phyloP scores from a whole-genome alignment of 2,329 filamentous ascomycete genomes.

The Akanthomyces uredinophilus region DNA sequence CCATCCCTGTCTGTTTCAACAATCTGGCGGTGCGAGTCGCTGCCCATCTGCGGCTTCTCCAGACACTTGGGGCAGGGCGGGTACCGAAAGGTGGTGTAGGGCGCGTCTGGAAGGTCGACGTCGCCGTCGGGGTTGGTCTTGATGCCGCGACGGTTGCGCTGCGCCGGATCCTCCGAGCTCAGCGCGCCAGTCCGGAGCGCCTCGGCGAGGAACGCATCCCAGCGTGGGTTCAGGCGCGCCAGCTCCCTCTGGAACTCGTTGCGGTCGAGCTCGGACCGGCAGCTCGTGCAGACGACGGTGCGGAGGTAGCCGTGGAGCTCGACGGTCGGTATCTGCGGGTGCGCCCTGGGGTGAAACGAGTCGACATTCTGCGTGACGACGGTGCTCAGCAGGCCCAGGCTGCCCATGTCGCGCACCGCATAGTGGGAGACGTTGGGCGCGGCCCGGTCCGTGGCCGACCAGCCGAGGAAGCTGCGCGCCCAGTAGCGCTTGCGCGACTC shows the following conservation, averaged over 20 bases:
- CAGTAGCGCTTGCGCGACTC: slow-evolving; percentile 89
- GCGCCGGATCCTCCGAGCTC: slow-evolving; percentile 68
- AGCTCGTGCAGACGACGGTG: slow-evolving; percentile 74
- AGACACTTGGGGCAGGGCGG: slow-evolving; percentile 83
- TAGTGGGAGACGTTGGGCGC: slow-evolving; percentile 73
- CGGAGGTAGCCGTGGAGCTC: slow-evolving; percentile 91
- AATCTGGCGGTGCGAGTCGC: slow-evolving; percentile 48
- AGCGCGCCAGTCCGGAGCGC: slow-evolving; percentile 71
- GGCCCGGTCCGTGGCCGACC: slow-evolving; percentile 76
- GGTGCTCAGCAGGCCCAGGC: slow-evolving; percentile 64
- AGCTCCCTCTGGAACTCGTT: slow-evolving; percentile 71
- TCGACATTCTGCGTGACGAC: slow-evolving; percentile 97
- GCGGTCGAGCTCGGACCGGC: slow-evolving; percentile 65
- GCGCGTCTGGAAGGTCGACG: slow-evolving; percentile 79
- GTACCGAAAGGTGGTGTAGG: slow-evolving; percentile 86
- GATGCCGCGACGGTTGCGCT: slow-evolving; percentile 63
- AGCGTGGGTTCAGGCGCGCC: slow-evolving; percentile 75
- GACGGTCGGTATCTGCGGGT: slow-evolving; percentile 68
- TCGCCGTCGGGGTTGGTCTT: slow-evolving; percentile 92
- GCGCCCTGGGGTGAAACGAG: slow-evolving; percentile 78
- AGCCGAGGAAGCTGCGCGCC: slow-evolving; percentile 91
- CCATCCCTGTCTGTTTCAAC: slow-evolving; percentile 75
- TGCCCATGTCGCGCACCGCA: slow-evolving; percentile 67
- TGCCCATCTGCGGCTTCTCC: slow-evolving; percentile 50
- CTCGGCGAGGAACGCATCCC: slow-evolving; percentile 70